These are phyloP conservation scores for Senna siamea DNA, from an alignment of 306 rosid species.

Conservation along the genomic window DNA sequence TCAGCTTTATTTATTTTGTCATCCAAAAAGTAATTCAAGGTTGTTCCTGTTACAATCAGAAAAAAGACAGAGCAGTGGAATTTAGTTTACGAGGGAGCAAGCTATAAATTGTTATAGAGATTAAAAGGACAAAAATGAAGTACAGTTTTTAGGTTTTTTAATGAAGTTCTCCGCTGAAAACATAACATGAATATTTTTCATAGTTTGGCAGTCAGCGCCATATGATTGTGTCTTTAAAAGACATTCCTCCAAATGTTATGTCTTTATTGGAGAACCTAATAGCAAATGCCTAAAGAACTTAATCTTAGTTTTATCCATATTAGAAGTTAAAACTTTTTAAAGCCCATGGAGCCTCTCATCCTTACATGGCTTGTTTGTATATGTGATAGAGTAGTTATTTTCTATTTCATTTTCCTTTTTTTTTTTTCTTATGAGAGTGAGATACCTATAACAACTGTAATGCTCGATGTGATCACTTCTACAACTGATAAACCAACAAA, in stretches of 20 bases:
- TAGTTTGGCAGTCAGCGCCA: too few relatives aligned
- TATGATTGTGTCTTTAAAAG: too few relatives aligned
- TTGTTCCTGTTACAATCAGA: slow-evolving; percentile 65
- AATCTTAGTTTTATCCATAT: too few relatives aligned
- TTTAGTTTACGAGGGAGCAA: slow-evolving; percentile 21
- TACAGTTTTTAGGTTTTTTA: neutral
- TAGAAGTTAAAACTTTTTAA: too few relatives aligned
- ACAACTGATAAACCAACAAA: slow-evolving; percentile 88
- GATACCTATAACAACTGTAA: slow-evolving; percentile 83
- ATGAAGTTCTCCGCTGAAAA: neutral
- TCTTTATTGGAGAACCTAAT: too few relatives aligned
- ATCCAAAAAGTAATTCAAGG: slow-evolving; percentile 85
- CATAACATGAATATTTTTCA: too few relatives aligned
- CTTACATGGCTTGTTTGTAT: too few relatives aligned
- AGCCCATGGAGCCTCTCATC: neutral
- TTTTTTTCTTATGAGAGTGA: slow-evolving; percentile 24
- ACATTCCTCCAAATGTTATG: neutral
- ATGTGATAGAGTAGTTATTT: neutral
- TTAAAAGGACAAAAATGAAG: neutral
- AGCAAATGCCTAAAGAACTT: neutral
- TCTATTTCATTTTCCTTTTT: neutral
- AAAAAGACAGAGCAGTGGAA: slow-evolving; percentile 9
- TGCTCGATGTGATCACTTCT: slow-evolving; percentile 82
- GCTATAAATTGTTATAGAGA: slow-evolving; percentile 11
- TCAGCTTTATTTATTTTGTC: slow-evolving; percentile 78